These are phyloP conservation scores for Pythium angustatum DNA, from an alignment of 352 stramenopile species.

Conservation along the genomic window DNA sequence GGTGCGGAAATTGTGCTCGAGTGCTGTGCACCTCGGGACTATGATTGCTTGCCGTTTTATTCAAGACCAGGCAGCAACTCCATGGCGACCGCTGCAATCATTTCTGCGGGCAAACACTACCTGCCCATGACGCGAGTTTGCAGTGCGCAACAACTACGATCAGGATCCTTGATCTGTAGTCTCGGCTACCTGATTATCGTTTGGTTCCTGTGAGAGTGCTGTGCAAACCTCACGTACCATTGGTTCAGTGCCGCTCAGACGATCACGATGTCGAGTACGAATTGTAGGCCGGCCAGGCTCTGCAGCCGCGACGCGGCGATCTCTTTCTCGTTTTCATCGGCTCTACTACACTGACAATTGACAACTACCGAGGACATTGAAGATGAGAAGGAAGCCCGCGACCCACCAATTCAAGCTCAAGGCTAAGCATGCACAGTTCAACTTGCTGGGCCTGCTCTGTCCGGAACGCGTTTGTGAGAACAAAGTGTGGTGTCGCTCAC, in stretches of 20 bases:
- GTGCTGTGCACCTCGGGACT: slow-evolving; percentile 42
- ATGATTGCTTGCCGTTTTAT: slow-evolving; percentile 59
- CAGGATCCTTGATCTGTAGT: slow-evolving; percentile 69
- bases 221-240: slow-evolving; percentile 63
- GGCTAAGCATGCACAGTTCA: slow-evolving; percentile 61
- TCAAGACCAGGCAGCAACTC: slow-evolving; percentile 42
- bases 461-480: slow-evolving; percentile 62
- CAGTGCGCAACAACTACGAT: slow-evolving; percentile 42
- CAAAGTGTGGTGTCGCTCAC: slow-evolving; percentile 73
- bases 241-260: slow-evolving; percentile 66
- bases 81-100: slow-evolving; percentile 26
- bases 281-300: slow-evolving; percentile 54
- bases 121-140: slow-evolving; percentile 52
- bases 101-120: slow-evolving; percentile 68
- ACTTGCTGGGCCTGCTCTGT: slow-evolving; percentile 58
- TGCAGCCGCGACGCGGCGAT: slow-evolving; percentile 50
- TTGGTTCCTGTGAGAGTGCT: slow-evolving; percentile 59
- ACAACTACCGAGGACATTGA: background rate
- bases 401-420: slow-evolving; percentile 52
- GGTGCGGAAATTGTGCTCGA: slow-evolving; percentile 56
- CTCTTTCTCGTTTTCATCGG: slow-evolving; percentile 55
- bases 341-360: slow-evolving; percentile 41
- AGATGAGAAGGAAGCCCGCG: background rate
- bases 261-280: slow-evolving; percentile 49
- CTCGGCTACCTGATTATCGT: slow-evolving; percentile 69